A percentile compares a stretch with the other conserved stretches of the same genome.
phyloP scores from a whole-genome alignment of 148 eudicot species.

The Dianthus caryophyllus region DNA sequence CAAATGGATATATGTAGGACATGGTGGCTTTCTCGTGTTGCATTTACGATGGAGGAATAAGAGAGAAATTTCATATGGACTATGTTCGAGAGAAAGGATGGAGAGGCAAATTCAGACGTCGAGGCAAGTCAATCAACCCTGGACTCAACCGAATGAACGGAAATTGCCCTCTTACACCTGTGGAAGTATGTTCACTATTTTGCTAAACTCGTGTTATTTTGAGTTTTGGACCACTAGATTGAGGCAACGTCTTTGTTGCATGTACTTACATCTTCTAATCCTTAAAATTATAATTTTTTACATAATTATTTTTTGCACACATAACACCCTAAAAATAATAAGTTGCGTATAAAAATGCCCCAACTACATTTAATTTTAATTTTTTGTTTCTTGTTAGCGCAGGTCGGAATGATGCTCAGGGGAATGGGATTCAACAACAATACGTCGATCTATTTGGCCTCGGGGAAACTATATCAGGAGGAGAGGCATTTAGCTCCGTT shows the following conservation, averaged over 20 bases:
- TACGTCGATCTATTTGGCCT: slow-evolving; percentile 81
- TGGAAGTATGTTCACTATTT: slow-evolving; percentile 54
- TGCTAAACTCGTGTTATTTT: background rate
- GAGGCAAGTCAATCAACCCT: slow-evolving; percentile 43
- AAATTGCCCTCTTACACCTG: slow-evolving; percentile 84
- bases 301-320: background rate
- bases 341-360: background rate
- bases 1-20: slow-evolving; percentile 42
- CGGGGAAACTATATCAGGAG: slow-evolving; percentile 65
- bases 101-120: slow-evolving; percentile 66
- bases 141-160: slow-evolving; percentile 63
- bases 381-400: slow-evolving; percentile 52
- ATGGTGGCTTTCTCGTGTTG: slow-evolving; percentile 95
- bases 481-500: slow-evolving; percentile 62
- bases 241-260: background rate
- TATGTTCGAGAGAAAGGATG: slow-evolving; percentile 65
- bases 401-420: slow-evolving; percentile 94
- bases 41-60: slow-evolving; percentile 67
- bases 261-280: background rate
- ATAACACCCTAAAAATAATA: background rate
- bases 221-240: background rate
- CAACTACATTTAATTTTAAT: background rate
- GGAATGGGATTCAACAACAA: slow-evolving; percentile 83
- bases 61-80: slow-evolving; percentile 54
- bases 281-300: background rate